These are phyloP conservation scores for Dacryopinax spathularia DNA, from an alignment of 768 basidiomycete species.

Conservation along the genomic window DNA sequence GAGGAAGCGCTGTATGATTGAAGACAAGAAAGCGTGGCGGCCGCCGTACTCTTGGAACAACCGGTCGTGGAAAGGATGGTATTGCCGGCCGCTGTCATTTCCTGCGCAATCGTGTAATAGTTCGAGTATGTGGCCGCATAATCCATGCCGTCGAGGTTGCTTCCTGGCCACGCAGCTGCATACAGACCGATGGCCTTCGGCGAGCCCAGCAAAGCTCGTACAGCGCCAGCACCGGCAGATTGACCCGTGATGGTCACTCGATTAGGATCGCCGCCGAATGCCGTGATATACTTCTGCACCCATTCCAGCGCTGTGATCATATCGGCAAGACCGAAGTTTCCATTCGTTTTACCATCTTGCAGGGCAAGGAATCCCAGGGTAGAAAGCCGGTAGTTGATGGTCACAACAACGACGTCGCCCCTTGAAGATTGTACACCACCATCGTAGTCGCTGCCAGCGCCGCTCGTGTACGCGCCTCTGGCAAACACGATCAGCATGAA, in stretches of 20 bases:
- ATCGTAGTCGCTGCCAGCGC: constrained; percentile 15
- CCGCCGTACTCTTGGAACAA: constrained; percentile 22
- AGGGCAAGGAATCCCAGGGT: constrained; percentile 27
- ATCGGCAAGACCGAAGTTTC: constrained; percentile 24
- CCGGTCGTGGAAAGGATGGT: constrained; percentile 29
- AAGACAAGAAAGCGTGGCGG: constrained; percentile 29
- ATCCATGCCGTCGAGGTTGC: constrained; percentile 37
- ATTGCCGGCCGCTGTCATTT: constrained; percentile 25
- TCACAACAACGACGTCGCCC: constrained; percentile 10
- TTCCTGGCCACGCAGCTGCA: constrained; percentile 29
- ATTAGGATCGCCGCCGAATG: constrained; percentile 44
- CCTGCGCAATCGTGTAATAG: constrained; percentile 34
- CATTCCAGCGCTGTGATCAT: constrained; percentile 28
- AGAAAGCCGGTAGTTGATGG: constrained; percentile 8
- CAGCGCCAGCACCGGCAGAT: constrained; percentile 38
- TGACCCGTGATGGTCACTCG: constrained; percentile 42
- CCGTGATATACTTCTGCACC: constrained; percentile 38
- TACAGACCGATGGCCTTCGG: constrained; percentile 29
- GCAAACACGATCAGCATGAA: too few relatives aligned
- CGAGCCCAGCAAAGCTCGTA: constrained; percentile 21
- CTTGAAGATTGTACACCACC: constrained; percentile 12
- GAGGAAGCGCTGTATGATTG: constrained; percentile 23
- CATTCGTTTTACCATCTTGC: constrained; percentile 24
- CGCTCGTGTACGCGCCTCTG: constrained; percentile 14
- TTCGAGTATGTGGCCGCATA: constrained; percentile 37